A percentile compares a stretch with the other conserved stretches of the same genome.
phyloP scores from a whole-genome alignment of 129 eudicot species.

The Tanacetum coccineum region DNA sequence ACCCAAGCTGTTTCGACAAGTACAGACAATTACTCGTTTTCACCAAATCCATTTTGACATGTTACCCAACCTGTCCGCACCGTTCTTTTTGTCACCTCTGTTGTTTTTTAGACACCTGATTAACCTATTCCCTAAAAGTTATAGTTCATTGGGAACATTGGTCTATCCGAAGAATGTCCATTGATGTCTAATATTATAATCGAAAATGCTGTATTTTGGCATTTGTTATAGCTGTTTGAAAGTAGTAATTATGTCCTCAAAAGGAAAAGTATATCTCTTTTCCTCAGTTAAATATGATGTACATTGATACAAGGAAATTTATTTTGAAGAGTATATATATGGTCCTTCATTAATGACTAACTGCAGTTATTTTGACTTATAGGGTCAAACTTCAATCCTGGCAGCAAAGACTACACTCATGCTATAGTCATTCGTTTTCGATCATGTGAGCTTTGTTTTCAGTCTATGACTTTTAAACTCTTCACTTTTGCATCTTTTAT shows the following conservation, averaged over 20 bases:
- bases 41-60: background rate
- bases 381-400: slow-evolving; percentile 57
- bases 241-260: background rate
- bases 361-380: slow-evolving; percentile 21
- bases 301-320: too few species aligned
- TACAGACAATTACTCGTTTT: background rate
- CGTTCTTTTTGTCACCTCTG: background rate
- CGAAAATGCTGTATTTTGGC: background rate
- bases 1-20: background rate
- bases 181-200: background rate
- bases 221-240: background rate
- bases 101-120: background rate
- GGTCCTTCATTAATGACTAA: too few species aligned
- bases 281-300: too few species aligned
- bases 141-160: background rate
- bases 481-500: slow-evolving; percentile 6
- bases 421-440: slow-evolving; percentile 76
- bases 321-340: too few species aligned
- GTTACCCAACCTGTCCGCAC: background rate
- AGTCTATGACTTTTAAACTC: background rate
- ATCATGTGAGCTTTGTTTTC: slow-evolving; percentile 58
- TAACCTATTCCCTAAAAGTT: background rate
- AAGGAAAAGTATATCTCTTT: too few species aligned
- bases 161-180: background rate
- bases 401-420: slow-evolving; percentile 63